These are phyloP conservation scores for Lyophyllum shimeji DNA, from an alignment of 768 basidiomycete species.

Conservation along the genomic window DNA sequence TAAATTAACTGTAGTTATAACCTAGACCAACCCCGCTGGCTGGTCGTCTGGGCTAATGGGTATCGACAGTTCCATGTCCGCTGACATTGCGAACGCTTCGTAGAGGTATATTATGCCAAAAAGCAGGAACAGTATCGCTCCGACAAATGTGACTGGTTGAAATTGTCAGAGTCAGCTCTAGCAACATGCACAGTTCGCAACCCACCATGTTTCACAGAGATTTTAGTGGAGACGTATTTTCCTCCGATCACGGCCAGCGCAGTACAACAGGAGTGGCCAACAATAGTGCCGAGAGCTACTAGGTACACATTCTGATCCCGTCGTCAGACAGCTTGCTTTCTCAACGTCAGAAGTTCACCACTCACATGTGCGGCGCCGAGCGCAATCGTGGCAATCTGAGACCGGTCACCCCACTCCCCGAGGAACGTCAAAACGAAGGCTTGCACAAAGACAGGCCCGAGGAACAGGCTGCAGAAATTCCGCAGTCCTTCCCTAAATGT, in stretches of 20 bases:
- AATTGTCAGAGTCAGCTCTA: background rate
- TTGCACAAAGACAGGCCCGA: constrained; percentile 95
- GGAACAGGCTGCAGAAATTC: constrained; percentile 78
- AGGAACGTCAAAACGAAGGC: constrained; percentile 93
- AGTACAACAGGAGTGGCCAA: constrained; percentile 88
- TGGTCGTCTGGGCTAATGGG: constrained; percentile 21
- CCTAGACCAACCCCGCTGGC: constrained; percentile 1
- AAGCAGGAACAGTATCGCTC: constrained; percentile 78
- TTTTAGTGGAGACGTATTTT: constrained; percentile 87
- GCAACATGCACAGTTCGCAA: constrained; percentile 14
- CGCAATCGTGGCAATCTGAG: constrained; percentile 96
- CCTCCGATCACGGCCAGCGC: constrained; percentile 92
- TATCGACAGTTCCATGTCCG: constrained; percentile 35
- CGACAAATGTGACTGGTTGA: constrained; percentile 74
- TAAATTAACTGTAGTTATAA: background rate
- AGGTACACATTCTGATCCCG: constrained; percentile 82
- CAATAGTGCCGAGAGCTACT: constrained; percentile 85
- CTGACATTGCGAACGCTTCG: constrained; percentile 48
- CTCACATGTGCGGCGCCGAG: constrained; percentile 91
- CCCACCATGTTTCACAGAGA: constrained; percentile 93
- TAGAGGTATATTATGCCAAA: constrained; percentile 81
- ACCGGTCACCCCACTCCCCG: constrained; percentile 99
- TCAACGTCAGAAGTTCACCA: constrained; percentile 7
- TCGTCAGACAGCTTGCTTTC: background rate
- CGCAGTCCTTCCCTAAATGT: constrained; percentile 59